Conservation (phyloP, 371 early-diverging fungal genomes). For the Mucor racemosus region DNA sequence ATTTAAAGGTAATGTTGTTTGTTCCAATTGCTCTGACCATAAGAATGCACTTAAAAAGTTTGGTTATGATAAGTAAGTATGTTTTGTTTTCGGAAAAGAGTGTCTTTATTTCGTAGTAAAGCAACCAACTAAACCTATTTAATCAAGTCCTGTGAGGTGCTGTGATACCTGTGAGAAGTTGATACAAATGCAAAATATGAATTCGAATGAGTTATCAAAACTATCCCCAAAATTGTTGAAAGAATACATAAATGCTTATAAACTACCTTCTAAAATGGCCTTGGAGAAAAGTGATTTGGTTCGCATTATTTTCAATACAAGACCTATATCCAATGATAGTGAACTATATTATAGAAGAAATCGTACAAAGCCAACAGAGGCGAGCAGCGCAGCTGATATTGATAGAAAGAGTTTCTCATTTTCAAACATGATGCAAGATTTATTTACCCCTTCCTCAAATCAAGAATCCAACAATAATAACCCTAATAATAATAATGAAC, state of each 20-base stretch:
- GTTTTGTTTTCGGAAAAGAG: no score
- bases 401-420: slow-evolving; percentile 14
- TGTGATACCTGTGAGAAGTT: slow-evolving; percentile 47
- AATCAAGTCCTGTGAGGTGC: slow-evolving; percentile 44
- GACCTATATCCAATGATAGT: slow-evolving; percentile 49
- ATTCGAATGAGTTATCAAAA: slow-evolving; percentile 30
- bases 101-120: background rate
- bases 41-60: slow-evolving; percentile 45
- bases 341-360: slow-evolving; percentile 44
- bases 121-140: background rate
- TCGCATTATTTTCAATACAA: slow-evolving; percentile 45
- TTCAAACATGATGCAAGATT: slow-evolving; percentile 19
- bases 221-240: slow-evolving; percentile 40
- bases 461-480: slow-evolving; percentile 12
- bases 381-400: background rate
- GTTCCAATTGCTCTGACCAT: slow-evolving; percentile 48
- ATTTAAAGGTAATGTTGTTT: slow-evolving; percentile 48
- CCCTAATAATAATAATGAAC: slow-evolving; percentile 9
- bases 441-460: slow-evolving; percentile 10
- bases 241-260: slow-evolving; percentile 45
- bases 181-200: slow-evolving; percentile 51
- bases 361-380: slow-evolving; percentile 5
- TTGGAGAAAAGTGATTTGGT: slow-evolving; percentile 53
- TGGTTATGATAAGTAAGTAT: slow-evolving; percentile 55
- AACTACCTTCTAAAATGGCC: slow-evolving; percentile 40